Evolutionary conservation across 2,329 filamentous ascomycete species (phyloP).

Genomic region (Torrubiellomyces zombiae): DNA sequence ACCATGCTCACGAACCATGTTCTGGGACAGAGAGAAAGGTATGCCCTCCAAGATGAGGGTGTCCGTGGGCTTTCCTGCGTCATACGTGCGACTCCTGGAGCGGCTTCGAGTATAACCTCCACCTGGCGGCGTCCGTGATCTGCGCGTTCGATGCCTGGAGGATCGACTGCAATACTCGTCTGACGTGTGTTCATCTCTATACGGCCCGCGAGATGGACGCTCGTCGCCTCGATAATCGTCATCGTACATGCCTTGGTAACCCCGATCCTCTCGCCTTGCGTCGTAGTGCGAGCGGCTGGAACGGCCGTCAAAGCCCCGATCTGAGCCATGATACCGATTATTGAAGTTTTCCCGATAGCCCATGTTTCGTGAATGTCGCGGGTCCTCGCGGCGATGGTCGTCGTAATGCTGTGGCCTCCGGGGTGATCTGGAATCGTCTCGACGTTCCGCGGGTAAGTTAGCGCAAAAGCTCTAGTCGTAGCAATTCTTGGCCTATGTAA

Average conservation of each 20-base stretch:
- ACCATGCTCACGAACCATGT: too few species aligned
- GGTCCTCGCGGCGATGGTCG: constrained; percentile 15
- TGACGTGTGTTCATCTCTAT: constrained; percentile 9
- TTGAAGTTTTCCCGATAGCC: constrained; percentile 9
- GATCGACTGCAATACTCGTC: too few species aligned
- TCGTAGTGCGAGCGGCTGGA: constrained; percentile 7
- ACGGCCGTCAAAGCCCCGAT: constrained; percentile 10
- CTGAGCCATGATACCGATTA: constrained; percentile 12
- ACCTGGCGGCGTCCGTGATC: constrained; percentile 12
- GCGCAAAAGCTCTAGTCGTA: constrained; percentile 14
- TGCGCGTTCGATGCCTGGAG: constrained; percentile 4
- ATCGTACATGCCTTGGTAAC: constrained; percentile 22
- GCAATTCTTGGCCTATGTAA: constrained; percentile 4
- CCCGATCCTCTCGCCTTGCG: constrained; percentile 15
- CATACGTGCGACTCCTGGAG: constrained; percentile 18
- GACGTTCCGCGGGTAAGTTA: constrained; percentile 28
- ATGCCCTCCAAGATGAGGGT: constrained; percentile 39
- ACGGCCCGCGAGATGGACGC: constrained; percentile 5
- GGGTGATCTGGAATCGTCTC: constrained; percentile 27
- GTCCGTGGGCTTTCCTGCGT: constrained; percentile 26
- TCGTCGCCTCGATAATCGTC: constrained; percentile 14
- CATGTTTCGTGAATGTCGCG: constrained; percentile 10
- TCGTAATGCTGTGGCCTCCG: constrained; percentile 20
- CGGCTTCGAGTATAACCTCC: constrained; percentile 14
- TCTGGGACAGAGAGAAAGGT: too few species aligned